Evolutionary conservation across 2,329 filamentous ascomycete species (phyloP), one percentile per base, ranked within the genome.

Genomic region (Pseudonectria buxi): DNA sequence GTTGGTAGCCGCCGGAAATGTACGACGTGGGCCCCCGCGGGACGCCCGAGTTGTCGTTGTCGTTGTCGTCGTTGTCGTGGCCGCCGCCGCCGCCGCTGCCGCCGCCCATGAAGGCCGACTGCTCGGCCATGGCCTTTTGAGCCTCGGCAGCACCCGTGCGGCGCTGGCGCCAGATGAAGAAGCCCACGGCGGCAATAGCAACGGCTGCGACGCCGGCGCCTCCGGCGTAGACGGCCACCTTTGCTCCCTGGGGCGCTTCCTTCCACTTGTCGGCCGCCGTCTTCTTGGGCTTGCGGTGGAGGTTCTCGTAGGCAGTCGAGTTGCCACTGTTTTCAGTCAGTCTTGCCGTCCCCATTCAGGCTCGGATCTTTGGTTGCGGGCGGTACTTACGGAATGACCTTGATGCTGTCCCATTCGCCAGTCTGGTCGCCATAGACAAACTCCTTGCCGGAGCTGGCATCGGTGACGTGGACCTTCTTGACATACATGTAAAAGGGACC

Each of bases 401-500:
- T 67, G 56, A 85, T 83, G 62, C 78, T 83, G 50, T 80, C 50
- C 66, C 68, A 83, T 35, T 61, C 65, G 33, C 83, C 83, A 1
- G 69, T 66, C 26, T 64, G 63, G 52, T 84, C 82, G 16, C 68
- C 67, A 49, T 76, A 88, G 30, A 70, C 60, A 55, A 88, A 89
- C 48, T 76, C 73, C 47, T 76, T 76, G 38, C 78, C 76, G 32
- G 68, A 73, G 52, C 73, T 75, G 61, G 74, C 76, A 47, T 81
- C 76, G 35, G 77, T 63, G 3, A 77, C 57, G 13, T 54, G 55
- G 10, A 66, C 66, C 22, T 69, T 76, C 67, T 84, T 75, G 45
- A 90, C 72, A 41, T 75, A 78, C 84, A 89, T 89, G 49, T 71
- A 78, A 64, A 76, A 90, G 1, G 85, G 85, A 0, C 68, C 80